Percentiles rank a stretch among this genome's conserved stretches.
These are phyloP conservation scores for Candida odintsovae DNA, from an alignment of 805 yeast species.

Conservation along the genomic window DNA sequence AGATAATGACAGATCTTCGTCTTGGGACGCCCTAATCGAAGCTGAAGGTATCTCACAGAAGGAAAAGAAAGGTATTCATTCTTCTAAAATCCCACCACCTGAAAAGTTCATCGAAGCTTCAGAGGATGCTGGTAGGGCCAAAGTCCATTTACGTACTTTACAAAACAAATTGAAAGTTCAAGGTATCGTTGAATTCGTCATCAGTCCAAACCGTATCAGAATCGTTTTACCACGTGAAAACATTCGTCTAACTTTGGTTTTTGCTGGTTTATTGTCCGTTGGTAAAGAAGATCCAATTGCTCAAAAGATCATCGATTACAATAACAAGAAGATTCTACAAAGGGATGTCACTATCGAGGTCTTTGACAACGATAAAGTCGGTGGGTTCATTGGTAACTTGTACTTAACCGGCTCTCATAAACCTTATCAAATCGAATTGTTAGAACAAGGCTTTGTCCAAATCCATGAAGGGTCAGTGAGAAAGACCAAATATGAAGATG, in stretches of 20 bases:
- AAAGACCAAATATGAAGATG: constrained; percentile 48
- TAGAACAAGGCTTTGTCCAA: constrained; percentile 58
- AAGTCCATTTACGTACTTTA: constrained; percentile 65
- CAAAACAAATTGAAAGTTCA: constrained; percentile 58
- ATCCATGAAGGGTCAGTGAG: constrained; percentile 61
- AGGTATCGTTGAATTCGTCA: constrained; percentile 68
- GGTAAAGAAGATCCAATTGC: constrained; percentile 32
- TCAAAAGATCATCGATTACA: constrained; percentile 48
- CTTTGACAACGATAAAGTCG: constrained; percentile 66
- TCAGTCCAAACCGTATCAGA: constrained; percentile 62
- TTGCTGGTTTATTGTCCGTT: constrained; percentile 61
- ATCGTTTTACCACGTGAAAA: constrained; percentile 69
- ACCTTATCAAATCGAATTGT: constrained; percentile 54
- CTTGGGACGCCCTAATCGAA: constrained; percentile 75
- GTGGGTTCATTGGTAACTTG: constrained; percentile 74
- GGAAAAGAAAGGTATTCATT: constrained; percentile 56
- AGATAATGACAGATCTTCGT: constrained; percentile 60
- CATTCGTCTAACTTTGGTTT: constrained; percentile 57
- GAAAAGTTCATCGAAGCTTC: constrained; percentile 75
- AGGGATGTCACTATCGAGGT: constrained; percentile 69
- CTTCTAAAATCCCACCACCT: constrained; percentile 47
- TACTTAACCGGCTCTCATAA: constrained; percentile 42
- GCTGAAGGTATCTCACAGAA: constrained; percentile 56
- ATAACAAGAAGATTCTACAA: constrained; percentile 54
- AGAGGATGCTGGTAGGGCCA: constrained; percentile 65